Evolutionary conservation across 2,329 filamentous ascomycete species (phyloP).

Genomic region (Microthyrium microscopicum): DNA sequence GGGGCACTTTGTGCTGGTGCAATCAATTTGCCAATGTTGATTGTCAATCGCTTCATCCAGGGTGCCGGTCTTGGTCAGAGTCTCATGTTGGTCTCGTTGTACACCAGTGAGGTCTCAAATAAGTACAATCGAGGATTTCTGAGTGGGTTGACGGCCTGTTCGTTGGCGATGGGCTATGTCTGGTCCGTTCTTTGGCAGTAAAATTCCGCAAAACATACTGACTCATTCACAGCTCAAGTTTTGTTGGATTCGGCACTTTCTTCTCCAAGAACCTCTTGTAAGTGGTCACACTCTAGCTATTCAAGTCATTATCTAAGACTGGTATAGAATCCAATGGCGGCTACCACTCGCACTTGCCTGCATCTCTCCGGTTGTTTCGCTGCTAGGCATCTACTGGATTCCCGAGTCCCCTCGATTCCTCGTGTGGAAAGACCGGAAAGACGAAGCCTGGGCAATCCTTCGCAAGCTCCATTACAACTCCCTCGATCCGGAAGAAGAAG

Average conservation of each 20-base stretch:
- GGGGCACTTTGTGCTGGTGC: conserved; percentile 4
- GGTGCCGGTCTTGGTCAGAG: conserved; percentile 5
- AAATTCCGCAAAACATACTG: too few species aligned
- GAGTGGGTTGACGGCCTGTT: conserved; percentile 14
- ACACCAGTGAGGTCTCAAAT: conserved; percentile 10
- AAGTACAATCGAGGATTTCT: conserved; percentile 14
- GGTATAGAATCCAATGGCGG: conserved; percentile 8
- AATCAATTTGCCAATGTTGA: conserved; percentile 4
- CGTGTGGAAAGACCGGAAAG: conserved; percentile 37
- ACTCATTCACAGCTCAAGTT: conserved; percentile 10
- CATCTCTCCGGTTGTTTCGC: conserved; percentile 6
- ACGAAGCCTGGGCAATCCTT: conserved; percentile 19
- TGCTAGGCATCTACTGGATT: conserved; percentile 6
- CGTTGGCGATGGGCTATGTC: conserved; percentile 14
- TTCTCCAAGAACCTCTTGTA: conserved; percentile 7
- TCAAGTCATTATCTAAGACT: too few species aligned
- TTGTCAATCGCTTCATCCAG: conserved; percentile 4
- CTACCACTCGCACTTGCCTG: conserved; percentile 6
- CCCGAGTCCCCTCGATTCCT: conserved; percentile 43
- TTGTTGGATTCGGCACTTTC: conserved; percentile 7
- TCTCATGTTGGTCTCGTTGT: background rate
- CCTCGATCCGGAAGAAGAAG: conserved; percentile 11
- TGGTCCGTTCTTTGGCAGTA: too few species aligned
- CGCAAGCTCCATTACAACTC: conserved; percentile 12
- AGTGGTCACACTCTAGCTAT: too few species aligned